Evolutionary conservation across 2,329 filamentous ascomycete species (phyloP).

Genomic region (Decorospora gaudefroyi): DNA sequence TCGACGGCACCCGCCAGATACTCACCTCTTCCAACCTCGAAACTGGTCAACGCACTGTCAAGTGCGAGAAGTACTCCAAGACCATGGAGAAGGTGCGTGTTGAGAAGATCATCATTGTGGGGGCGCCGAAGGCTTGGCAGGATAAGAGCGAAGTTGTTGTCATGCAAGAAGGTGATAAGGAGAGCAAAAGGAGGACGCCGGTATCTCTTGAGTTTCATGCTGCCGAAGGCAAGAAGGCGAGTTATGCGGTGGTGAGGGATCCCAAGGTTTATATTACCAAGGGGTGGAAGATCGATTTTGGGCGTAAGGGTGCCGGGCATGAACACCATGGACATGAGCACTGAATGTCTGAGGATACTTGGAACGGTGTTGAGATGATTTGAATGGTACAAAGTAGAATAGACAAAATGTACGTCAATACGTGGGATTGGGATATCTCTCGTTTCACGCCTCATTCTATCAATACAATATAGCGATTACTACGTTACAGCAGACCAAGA

Average conservation of each 20-base stretch:
- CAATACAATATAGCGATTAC: neutral
- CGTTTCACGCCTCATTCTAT: neutral
- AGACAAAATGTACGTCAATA: no score
- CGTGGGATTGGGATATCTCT: no score
- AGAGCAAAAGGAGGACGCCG: slow-evolving; percentile 51
- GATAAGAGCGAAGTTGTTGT: slow-evolving; percentile 65
- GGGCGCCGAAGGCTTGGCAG: slow-evolving; percentile 74
- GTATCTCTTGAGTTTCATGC: slow-evolving; percentile 64
- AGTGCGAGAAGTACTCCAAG: slow-evolving; percentile 76
- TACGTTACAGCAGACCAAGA: slow-evolving; percentile 16
- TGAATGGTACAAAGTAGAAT: no score
- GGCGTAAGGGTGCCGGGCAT: slow-evolving; percentile 19
- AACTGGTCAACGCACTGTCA: slow-evolving; percentile 58
- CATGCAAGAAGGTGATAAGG: slow-evolving; percentile 61
- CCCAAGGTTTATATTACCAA: slow-evolving; percentile 65
- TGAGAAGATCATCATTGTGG: slow-evolving; percentile 83
- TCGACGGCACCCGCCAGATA: slow-evolving; percentile 58
- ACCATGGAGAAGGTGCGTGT: slow-evolving; percentile 76
- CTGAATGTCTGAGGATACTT: no score
- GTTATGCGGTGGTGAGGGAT: slow-evolving; percentile 67
- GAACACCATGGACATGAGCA: slow-evolving; percentile 34
- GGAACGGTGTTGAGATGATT: no score
- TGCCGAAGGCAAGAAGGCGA: slow-evolving; percentile 59
- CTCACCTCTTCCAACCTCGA: slow-evolving; percentile 66
- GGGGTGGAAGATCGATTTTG: slow-evolving; percentile 67